Conservation (phyloP, 106 monocot genomes). For the Allium cepa region DNA sequence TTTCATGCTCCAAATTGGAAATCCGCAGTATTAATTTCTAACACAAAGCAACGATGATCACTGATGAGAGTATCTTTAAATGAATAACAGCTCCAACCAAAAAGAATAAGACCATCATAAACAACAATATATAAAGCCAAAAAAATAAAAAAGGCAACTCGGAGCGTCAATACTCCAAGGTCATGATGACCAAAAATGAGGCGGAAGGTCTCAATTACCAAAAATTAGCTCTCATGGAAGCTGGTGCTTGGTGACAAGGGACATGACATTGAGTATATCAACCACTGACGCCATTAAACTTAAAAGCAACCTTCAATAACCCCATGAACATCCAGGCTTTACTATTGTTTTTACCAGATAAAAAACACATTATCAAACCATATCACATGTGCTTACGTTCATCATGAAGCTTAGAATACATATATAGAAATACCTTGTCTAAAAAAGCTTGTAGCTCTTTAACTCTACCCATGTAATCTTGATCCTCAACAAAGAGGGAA, state of each 20-base stretch:
- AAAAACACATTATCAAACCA: not conserved
- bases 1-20: too few species aligned
- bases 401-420: too few species aligned
- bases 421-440: slow-evolving; percentile 26
- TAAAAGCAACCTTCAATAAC: slow-evolving; percentile 40
- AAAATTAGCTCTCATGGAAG: slow-evolving; percentile 4
- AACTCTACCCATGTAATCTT: slow-evolving; percentile 68
- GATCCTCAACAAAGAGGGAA: slow-evolving; percentile 53
- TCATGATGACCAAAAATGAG: too few species aligned
- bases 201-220: too few species aligned
- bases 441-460: slow-evolving; percentile 53
- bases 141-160: too few species aligned
- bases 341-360: slow-evolving; percentile 29
- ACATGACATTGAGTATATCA: slow-evolving; percentile 36
- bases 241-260: slow-evolving; percentile 8
- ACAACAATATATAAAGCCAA: too few species aligned
- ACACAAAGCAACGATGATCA: too few species aligned
- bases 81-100: too few species aligned
- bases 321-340: slow-evolving; percentile 50
- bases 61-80: too few species aligned
- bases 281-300: slow-evolving; percentile 38
- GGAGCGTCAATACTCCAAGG: too few species aligned
- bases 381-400: not conserved
- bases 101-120: too few species aligned
- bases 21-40: too few species aligned